Conservation (phyloP, 768 basidiomycete genomes). For the Calocybe cyanea region DNA sequence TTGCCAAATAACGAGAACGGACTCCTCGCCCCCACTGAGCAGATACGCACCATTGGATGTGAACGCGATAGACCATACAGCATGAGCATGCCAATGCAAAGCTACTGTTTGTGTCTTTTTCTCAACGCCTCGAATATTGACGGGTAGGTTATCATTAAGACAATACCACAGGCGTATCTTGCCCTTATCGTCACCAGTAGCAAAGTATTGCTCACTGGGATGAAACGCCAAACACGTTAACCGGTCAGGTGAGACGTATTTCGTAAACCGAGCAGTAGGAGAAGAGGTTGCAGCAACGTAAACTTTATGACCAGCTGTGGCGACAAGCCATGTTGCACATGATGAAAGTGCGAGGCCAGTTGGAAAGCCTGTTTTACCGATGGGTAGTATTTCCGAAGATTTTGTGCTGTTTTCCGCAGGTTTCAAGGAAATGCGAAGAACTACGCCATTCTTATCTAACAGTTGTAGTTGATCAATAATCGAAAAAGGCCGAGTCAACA, state of each 20-base stretch:
- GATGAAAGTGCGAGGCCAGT: conserved; percentile 69
- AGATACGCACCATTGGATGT: conserved; percentile 90
- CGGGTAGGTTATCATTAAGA: conserved; percentile 54
- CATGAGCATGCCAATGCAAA: conserved; percentile 96
- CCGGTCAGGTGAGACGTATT: conserved; percentile 75
- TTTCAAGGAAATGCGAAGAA: conserved; percentile 63
- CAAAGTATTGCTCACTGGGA: conserved; percentile 90
- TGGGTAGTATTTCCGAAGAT: conserved; percentile 45
- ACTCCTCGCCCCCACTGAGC: conserved; percentile 91
- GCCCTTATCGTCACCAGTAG: conserved; percentile 87
- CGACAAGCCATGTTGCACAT: conserved; percentile 75
- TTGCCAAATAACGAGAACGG: conserved; percentile 97
- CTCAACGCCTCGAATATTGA: conserved; percentile 58
- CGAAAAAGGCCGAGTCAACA: not conserved
- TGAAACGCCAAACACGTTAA: conserved; percentile 87
- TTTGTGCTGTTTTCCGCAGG: conserved; percentile 38
- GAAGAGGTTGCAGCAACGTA: conserved; percentile 64
- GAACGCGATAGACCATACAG: conserved; percentile 83
- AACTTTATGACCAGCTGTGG: conserved; percentile 70
- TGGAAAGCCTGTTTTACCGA: conserved; percentile 68
- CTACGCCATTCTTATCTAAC: conserved; percentile 50
- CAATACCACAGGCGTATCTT: conserved; percentile 92
- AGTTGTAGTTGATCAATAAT: conserved; percentile 9
- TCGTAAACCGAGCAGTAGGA: conserved; percentile 65
- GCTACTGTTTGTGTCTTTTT: conserved; percentile 81